Percentiles rank a stretch among this genome's conserved stretches.
These are phyloP conservation scores for Apiotrichum brassicae DNA, from an alignment of 1,284 basidiomycete genomes.

Conservation along the genomic window DNA sequence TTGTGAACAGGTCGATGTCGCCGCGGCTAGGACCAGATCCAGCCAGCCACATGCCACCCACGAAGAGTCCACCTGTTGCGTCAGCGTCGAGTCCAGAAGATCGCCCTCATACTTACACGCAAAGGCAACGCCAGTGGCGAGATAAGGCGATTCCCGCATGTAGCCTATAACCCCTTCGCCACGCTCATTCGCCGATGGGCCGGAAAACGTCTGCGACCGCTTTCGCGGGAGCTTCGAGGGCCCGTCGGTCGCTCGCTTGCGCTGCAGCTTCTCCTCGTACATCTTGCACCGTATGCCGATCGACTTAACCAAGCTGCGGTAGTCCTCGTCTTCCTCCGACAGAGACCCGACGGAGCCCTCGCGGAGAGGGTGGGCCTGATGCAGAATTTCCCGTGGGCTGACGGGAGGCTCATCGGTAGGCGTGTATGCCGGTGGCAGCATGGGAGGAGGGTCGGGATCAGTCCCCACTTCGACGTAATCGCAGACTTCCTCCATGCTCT, in stretches of 20 bases:
- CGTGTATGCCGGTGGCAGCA: conserved; percentile 33
- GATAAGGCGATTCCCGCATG: too few species aligned
- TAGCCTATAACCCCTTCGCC: neutral
- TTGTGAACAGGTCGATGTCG: conserved; percentile 26
- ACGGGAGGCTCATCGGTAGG: conserved; percentile 24
- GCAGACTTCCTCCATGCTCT: conserved; percentile 18
- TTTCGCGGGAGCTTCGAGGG: neutral
- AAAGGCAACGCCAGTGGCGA: too few species aligned
- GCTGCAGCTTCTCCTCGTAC: conserved; percentile 17
- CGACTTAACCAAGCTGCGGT: conserved; percentile 24
- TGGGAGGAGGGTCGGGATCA: conserved; percentile 13
- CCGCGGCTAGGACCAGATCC: conserved; percentile 23
- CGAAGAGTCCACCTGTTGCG: conserved; percentile 26
- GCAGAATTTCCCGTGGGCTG: conserved; percentile 24
- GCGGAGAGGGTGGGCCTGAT: conserved; percentile 27
- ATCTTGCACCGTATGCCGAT: conserved; percentile 32
- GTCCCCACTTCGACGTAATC: conserved; percentile 31
- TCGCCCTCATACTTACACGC: too few species aligned
- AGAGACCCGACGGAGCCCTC: neutral
- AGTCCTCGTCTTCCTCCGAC: conserved; percentile 23
- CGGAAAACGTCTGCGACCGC: conserved; percentile 4
- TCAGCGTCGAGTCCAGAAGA: too few species aligned
- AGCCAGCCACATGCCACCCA: conserved; percentile 18
- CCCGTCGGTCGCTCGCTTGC: conserved; percentile 1
- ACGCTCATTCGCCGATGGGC: neutral